phyloP scores from a whole-genome alignment of 768 basidiomycete genomes.

The Russula sp. region DNA sequence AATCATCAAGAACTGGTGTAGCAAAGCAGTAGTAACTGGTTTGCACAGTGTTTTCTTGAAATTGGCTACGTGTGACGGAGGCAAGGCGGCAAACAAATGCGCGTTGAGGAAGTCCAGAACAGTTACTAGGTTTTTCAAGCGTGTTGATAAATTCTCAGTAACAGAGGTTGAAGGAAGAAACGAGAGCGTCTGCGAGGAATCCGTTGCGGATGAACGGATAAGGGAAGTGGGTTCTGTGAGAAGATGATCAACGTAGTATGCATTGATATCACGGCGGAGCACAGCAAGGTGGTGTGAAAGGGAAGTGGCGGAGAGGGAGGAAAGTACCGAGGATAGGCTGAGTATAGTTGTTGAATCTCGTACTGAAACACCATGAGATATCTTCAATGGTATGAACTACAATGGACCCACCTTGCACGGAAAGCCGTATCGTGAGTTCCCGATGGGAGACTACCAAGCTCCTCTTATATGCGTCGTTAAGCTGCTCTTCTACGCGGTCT shows the following conservation, averaged over 20 bases:
- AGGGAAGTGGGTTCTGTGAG: constrained; percentile 47
- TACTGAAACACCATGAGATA: constrained; percentile 34
- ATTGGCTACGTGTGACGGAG: constrained; percentile 35
- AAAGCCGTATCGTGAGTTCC: constrained; percentile 42
- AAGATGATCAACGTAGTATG: constrained; percentile 51
- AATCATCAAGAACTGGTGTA: constrained; percentile 60
- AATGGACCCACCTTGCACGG: constrained; percentile 43
- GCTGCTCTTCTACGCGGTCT: constrained; percentile 61
- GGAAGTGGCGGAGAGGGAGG: constrained; percentile 49
- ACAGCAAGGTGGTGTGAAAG: constrained; percentile 49
- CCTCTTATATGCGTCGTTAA: constrained; percentile 59
- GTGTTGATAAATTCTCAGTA: constrained; percentile 31
- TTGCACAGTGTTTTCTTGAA: constrained; percentile 56
- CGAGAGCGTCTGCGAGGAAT: constrained; percentile 40
- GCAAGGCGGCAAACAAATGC: constrained; percentile 50
- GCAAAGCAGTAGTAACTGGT: constrained; percentile 50
- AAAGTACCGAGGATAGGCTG: constrained; percentile 46
- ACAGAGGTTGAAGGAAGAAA: constrained; percentile 40
- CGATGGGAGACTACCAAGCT: constrained; percentile 46
- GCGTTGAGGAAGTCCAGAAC: constrained; percentile 57
- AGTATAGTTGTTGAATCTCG: constrained; percentile 46
- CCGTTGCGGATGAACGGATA: constrained; percentile 30
- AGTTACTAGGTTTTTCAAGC: constrained; percentile 48
- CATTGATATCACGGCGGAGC: constrained; percentile 56
- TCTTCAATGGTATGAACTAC: not conserved